A percentile compares a stretch with the other conserved stretches of the same genome.
These are phyloP conservation scores for Yamadazyma pseudoaaseri DNA, from an alignment of 1,139 yeast species.

Conservation along the genomic window DNA sequence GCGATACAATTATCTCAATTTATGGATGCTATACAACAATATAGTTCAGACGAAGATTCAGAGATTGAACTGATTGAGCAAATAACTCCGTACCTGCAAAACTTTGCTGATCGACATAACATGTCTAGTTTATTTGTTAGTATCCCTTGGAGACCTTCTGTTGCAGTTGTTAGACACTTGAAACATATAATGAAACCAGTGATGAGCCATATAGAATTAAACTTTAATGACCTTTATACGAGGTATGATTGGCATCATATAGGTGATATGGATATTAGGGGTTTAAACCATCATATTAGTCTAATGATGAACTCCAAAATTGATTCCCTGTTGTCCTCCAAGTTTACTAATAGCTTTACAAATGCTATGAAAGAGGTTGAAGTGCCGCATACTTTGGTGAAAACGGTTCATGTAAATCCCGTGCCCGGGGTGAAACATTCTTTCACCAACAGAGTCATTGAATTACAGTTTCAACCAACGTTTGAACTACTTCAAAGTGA, in stretches of 20 bases:
- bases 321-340: not conserved
- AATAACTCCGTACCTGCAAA: slow-evolving; percentile 13
- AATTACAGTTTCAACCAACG: slow-evolving; percentile 9
- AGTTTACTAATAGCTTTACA: slow-evolving; percentile 5
- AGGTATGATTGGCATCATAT: slow-evolving; percentile 11
- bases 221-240: slow-evolving; percentile 7
- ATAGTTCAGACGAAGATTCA: slow-evolving; percentile 7
- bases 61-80: slow-evolving; percentile 2
- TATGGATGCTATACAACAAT: slow-evolving; percentile 12
- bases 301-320: slow-evolving; percentile 4
- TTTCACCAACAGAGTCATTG: slow-evolving; percentile 2
- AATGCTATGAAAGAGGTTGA: slow-evolving; percentile 5
- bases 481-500: slow-evolving; percentile 8
- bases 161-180: slow-evolving; percentile 3
- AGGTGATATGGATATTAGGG: slow-evolving; percentile 5
- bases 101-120: slow-evolving; percentile 10
- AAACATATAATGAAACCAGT: slow-evolving; percentile 6
- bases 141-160: slow-evolving; percentile 14
- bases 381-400: not conserved
- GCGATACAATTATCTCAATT: no score
- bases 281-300: slow-evolving; percentile 10
- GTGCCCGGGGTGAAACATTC: not conserved
- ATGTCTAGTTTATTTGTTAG: slow-evolving; percentile 10
- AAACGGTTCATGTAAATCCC: not conserved
- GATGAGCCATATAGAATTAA: slow-evolving; percentile 6